These are phyloP conservation scores for Xylaria grammica DNA, from an alignment of 495 filamentous ascomycete genomes.

Conservation along the genomic window DNA sequence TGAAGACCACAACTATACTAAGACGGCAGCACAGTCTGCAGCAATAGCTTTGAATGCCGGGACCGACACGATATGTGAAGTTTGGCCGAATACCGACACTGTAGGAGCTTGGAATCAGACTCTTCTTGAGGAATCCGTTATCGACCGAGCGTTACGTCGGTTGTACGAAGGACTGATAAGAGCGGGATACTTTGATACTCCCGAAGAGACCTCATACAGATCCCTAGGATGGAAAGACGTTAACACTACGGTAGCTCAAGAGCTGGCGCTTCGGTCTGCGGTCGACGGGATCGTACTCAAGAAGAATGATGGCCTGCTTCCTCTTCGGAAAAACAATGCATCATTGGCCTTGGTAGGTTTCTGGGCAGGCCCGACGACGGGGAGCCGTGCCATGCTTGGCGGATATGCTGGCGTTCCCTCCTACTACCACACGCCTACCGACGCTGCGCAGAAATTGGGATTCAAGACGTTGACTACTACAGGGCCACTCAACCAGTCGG, in stretches of 20 bases:
- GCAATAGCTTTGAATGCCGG: conserved; percentile 62
- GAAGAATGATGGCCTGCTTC: conserved; percentile 61
- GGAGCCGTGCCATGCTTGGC: conserved; percentile 59
- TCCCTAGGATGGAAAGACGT: conserved; percentile 61
- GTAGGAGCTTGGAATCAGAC: conserved; percentile 42
- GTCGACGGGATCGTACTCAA: conserved; percentile 64
- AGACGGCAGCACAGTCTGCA: conserved; percentile 51
- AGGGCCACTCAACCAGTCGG: conserved; percentile 32
- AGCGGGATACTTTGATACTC: conserved; percentile 64
- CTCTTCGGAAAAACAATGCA: conserved; percentile 39
- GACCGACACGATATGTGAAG: conserved; percentile 67
- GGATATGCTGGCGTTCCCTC: conserved; percentile 47
- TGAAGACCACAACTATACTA: conserved; percentile 58
- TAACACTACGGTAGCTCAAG: conserved; percentile 53
- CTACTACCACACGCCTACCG: conserved; percentile 40
- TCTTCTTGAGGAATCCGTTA: conserved; percentile 39
- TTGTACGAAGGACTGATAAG: conserved; percentile 61
- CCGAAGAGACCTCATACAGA: conserved; percentile 52
- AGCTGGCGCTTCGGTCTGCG: conserved; percentile 63
- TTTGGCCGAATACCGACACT: conserved; percentile 56
- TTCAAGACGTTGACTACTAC: conserved; percentile 48
- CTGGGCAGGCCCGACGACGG: conserved; percentile 61
- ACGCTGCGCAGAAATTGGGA: conserved; percentile 40
- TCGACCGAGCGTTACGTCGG: conserved; percentile 61
- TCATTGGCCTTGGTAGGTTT: conserved; percentile 58